Evolutionary conservation across 441 rosid species (phyloP), one percentile per base, ranked within the genome.

Genomic region (Brassica hybrid): DNA sequence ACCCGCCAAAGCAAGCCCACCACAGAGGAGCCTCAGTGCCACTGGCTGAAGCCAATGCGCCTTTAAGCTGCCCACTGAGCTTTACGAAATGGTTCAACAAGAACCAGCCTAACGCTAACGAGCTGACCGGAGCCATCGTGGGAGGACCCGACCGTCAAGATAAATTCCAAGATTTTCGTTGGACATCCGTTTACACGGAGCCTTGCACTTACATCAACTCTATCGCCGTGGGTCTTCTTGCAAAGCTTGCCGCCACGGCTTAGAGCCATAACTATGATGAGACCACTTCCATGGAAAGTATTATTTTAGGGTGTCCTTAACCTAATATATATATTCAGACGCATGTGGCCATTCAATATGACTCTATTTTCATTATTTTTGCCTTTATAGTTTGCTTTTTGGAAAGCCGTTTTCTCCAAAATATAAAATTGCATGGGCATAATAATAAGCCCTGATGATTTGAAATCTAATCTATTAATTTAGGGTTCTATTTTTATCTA

Each of bases 141-240:
- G 99, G 99, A 6, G 98, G 99, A 65, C 98, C 97, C 2, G 96
- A 95, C 84, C 82, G 81, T 23, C 59, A 75, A 16, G 99, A 93
- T 68, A 23, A 85, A 7, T 95, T 91, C 72, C 75, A 71, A 0
- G 99, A 95, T 79, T 50, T 83, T 19, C 90, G 97, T 5, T 83
- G 87, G 85, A 79, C 83, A 9, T 90, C 94, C 0, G 74, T 84
- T 5, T 81, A 75, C 56, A 95, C 99, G 0, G 99, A 95, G 81
- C 97, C 99, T 7, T 90, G 98, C 81, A 93, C 99, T 36, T 95
- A 93, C 74, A 80, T 93, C 17, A 95, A 93, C 79, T 91, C 97
- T 2, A 67, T 83, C 2, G 90, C 94, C 0, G 84, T 93, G 13
- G 98, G 94, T 45, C 72, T 87, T 38, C 85, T 93, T 2, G 98